A percentile compares a stretch with the other conserved stretches of the same genome.
phyloP scores from a whole-genome alignment of 495 filamentous ascomycete genomes.

The Penicillium diatomitis region DNA sequence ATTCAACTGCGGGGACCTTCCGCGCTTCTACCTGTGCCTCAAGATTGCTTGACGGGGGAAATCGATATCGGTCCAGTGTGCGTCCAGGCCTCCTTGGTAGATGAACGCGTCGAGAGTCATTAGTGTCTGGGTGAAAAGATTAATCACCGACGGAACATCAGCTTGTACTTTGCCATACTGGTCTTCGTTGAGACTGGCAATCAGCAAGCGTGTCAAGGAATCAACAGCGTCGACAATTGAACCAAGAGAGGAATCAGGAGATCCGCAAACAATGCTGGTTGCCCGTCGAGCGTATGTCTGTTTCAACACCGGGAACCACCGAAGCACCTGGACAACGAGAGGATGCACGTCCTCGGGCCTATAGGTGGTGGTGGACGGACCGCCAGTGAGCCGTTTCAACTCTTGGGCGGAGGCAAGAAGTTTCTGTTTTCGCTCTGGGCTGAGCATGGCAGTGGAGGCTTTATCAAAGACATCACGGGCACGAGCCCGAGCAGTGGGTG shows the following conservation, averaged over 20 bases:
- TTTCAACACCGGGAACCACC: constrained; percentile 59
- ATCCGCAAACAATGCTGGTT: constrained; percentile 54
- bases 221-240: constrained; percentile 62
- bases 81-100: constrained; percentile 37
- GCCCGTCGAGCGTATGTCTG: constrained; percentile 57
- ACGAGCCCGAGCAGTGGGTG: constrained; percentile 32
- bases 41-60: constrained; percentile 35
- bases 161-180: constrained; percentile 76
- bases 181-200: constrained; percentile 73
- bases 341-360: constrained; percentile 33
- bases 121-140: constrained; percentile 57
- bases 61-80: constrained; percentile 78
- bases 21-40: constrained; percentile 31
- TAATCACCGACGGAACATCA: constrained; percentile 63
- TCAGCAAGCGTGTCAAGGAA: constrained; percentile 56
- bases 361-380: constrained; percentile 17
- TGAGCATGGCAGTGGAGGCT: constrained; percentile 33
- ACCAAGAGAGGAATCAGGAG: constrained; percentile 54
- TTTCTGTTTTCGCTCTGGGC: constrained; percentile 35
- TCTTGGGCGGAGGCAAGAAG: constrained; percentile 28
- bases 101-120: constrained; percentile 61
- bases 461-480: constrained; percentile 33
- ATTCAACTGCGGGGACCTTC: constrained; percentile 49
- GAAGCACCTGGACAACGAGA: constrained; percentile 28
- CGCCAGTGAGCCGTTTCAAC: constrained; percentile 30